phyloP scores from a whole-genome alignment of 805 yeast genomes.

The Barnettozyma sucrosica region DNA sequence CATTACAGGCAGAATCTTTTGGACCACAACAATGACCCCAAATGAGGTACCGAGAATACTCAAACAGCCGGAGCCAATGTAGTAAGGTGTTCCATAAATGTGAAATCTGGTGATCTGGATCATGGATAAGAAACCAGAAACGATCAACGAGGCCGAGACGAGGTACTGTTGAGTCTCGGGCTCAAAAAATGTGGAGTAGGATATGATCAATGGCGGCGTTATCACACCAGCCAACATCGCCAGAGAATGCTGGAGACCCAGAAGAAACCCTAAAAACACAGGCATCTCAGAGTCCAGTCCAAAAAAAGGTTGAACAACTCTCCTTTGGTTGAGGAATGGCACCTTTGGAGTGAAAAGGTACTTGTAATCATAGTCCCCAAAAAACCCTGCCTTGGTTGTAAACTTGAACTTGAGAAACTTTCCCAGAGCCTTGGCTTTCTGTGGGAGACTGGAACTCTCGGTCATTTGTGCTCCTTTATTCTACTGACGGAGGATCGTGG shows the following conservation, averaged over 20 bases:
- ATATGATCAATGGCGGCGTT: slow-evolving; percentile 74
- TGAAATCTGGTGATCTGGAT: slow-evolving; percentile 80
- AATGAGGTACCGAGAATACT: slow-evolving; percentile 90
- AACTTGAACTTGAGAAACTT: slow-evolving; percentile 12
- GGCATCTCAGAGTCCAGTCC: slow-evolving; percentile 80
- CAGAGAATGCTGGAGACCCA: slow-evolving; percentile 83
- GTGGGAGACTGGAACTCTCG: background rate
- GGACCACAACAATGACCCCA: slow-evolving; percentile 77
- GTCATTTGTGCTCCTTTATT: background rate
- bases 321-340: slow-evolving; percentile 51
- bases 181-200: slow-evolving; percentile 56
- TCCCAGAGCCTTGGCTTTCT: background rate
- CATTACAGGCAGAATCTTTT: slow-evolving; percentile 76
- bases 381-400: slow-evolving; percentile 70
- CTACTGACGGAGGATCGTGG: no score
- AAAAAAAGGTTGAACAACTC: slow-evolving; percentile 69
- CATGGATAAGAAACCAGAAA: slow-evolving; percentile 62
- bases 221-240: slow-evolving; percentile 92
- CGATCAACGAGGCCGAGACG: slow-evolving; percentile 69
- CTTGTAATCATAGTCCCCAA: slow-evolving; percentile 84
- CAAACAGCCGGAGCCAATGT: slow-evolving; percentile 82
- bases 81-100: slow-evolving; percentile 67
- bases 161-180: slow-evolving; percentile 49
- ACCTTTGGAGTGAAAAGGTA: slow-evolving; percentile 74
- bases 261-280: slow-evolving; percentile 59